Evolutionary conservation across 192 early-diverging fungal genomes (phyloP).

Genomic region (Anaeromyces robustus): DNA sequence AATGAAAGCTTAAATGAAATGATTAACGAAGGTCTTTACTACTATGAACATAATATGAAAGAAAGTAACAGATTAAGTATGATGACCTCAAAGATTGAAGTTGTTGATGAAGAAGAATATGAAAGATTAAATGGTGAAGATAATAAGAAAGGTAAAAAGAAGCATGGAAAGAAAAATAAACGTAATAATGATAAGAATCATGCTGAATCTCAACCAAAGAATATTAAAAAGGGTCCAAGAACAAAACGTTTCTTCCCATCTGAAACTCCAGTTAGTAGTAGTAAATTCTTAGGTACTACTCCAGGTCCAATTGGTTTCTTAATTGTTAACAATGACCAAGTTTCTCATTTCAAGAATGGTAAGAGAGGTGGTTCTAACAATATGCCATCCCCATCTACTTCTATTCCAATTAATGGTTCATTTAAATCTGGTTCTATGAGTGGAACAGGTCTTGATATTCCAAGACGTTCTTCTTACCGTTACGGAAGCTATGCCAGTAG

Average conservation of each 20-base stretch:
- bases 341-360: not conserved
- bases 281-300: not conserved
- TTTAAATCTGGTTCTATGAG: not conserved
- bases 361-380: not conserved
- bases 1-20: constrained; percentile 76
- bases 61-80: constrained; percentile 9
- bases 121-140: not conserved
- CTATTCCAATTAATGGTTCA: not conserved
- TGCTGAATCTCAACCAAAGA: not conserved
- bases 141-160: not conserved
- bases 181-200: not conserved
- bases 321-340: not conserved
- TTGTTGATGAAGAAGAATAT: not conserved
- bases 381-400: not conserved
- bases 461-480: not conserved
- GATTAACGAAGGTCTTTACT: constrained; percentile 89
- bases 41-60: constrained; percentile 67
- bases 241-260: not conserved
- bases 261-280: not conserved
- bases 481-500: not conserved
- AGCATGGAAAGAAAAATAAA: not conserved
- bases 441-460: not conserved
- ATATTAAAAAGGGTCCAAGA: not conserved
- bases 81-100: not conserved
- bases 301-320: not conserved